Conservation (phyloP, 2,329 filamentous ascomycete species). For the Zasmidium angulare region DNA sequence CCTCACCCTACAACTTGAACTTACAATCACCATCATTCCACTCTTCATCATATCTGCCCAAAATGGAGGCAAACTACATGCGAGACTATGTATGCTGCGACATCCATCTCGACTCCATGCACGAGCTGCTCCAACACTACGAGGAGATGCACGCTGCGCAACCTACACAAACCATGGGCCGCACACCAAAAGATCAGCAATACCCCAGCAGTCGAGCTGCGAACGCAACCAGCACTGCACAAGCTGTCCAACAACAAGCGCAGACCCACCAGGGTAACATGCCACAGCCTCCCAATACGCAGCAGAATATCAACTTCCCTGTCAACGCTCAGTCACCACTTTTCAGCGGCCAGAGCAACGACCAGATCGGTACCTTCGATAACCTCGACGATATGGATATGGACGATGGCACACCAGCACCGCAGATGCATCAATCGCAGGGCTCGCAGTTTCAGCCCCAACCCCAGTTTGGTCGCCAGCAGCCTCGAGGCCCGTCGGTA, state of each 20-base stretch:
- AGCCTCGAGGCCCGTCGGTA: slow-evolving; percentile 64
- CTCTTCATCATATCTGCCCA: slow-evolving; percentile 30
- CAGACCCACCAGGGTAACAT: slow-evolving; percentile 26
- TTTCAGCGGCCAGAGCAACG: slow-evolving; percentile 33
- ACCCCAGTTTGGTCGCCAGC: slow-evolving; percentile 56
- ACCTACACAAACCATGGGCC: slow-evolving; percentile 40
- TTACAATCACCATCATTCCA: slow-evolving; percentile 90
- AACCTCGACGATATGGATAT: slow-evolving; percentile 95
- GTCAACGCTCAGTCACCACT: slow-evolving; percentile 28
- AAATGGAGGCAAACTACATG: slow-evolving; percentile 87
- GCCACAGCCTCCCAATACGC: slow-evolving; percentile 19
- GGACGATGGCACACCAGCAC: slow-evolving; percentile 73
- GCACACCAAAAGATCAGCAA: slow-evolving; percentile 39
- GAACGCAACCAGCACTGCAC: slow-evolving; percentile 36
- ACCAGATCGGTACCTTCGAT: slow-evolving; percentile 37
- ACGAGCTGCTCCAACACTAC: slow-evolving; percentile 94
- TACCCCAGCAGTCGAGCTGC: slow-evolving; percentile 34
- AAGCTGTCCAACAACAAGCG: slow-evolving; percentile 36
- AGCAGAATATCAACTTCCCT: slow-evolving; percentile 17
- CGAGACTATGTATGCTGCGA: slow-evolving; percentile 95
- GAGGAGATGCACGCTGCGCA: slow-evolving; percentile 84
- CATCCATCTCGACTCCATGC: slow-evolving; percentile 81
- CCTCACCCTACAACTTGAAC: slow-evolving; percentile 79
- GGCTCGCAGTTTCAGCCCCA: slow-evolving; percentile 45
- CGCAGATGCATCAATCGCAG: slow-evolving; percentile 44